Percentiles rank a stretch among this genome's conserved stretches.
Conservation (phyloP, 169 alveolate genomes). For the Plasmodium vinckei region DNA sequence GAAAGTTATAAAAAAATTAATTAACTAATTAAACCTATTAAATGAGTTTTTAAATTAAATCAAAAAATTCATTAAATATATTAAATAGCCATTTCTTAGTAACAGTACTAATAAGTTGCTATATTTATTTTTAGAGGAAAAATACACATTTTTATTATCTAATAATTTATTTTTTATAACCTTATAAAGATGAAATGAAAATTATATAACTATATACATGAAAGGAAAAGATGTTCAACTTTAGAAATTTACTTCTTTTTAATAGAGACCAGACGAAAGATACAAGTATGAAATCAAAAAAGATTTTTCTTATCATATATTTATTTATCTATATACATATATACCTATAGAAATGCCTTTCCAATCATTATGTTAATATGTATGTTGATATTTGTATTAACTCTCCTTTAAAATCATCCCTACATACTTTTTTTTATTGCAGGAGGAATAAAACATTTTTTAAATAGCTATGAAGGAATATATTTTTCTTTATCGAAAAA, state of each 20-base stretch:
- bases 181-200: slow-evolving; percentile 7
- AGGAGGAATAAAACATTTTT: slow-evolving; percentile 47
- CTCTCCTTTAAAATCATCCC: neutral
- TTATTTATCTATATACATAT: neutral
- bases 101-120: no score
- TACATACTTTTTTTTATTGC: slow-evolving; percentile 3
- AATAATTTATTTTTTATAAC: neutral
- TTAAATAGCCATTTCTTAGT: no score
- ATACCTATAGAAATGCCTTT: neutral
- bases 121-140: neutral
- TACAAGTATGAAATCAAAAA: slow-evolving; percentile 36
- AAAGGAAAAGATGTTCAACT: slow-evolving; percentile 54
- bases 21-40: no score
- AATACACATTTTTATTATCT: neutral
- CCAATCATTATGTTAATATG: neutral
- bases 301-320: neutral
- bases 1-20: no score
- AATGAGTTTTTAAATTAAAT: no score
- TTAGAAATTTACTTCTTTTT: slow-evolving; percentile 51
- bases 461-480: slow-evolving; percentile 60
- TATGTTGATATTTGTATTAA: neutral
- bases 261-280: slow-evolving; percentile 52
- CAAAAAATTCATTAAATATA: neutral
- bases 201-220: neutral
- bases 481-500: slow-evolving; percentile 39